Evolutionary conservation across 371 early-diverging fungal genomes (phyloP).

Genomic region (Pancytospora epiphaga): DNA sequence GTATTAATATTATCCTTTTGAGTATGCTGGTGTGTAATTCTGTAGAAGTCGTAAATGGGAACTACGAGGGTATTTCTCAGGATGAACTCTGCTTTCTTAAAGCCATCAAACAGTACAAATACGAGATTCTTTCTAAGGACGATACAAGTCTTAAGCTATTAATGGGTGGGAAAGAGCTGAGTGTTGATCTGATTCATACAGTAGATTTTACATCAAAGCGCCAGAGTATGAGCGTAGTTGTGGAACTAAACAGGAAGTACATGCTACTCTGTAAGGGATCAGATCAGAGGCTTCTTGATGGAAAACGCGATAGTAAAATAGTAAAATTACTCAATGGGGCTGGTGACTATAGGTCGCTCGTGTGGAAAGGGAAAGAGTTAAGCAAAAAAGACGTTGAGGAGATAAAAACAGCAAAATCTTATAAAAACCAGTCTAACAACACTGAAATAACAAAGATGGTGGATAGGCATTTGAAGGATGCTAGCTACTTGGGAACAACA

Average conservation of each 20-base stretch:
- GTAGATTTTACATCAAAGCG: slow-evolving; percentile 56
- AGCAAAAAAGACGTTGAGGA: slow-evolving; percentile 66
- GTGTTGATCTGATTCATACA: slow-evolving; percentile 13
- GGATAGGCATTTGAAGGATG: slow-evolving; percentile 37
- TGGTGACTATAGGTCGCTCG: slow-evolving; percentile 75
- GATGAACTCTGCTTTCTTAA: slow-evolving; percentile 59
- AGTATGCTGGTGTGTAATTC: slow-evolving; percentile 55
- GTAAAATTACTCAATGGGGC: slow-evolving; percentile 63
- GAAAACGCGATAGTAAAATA: not conserved
- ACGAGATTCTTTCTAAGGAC: slow-evolving; percentile 15
- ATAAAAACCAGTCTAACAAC: slow-evolving; percentile 50
- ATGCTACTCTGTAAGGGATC: slow-evolving; percentile 75
- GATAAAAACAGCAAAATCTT: slow-evolving; percentile 62
- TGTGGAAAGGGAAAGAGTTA: slow-evolving; percentile 68
- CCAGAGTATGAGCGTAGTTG: slow-evolving; percentile 57
- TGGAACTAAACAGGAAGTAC: slow-evolving; percentile 18
- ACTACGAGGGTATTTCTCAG: slow-evolving; percentile 57
- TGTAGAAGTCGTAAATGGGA: slow-evolving; percentile 53
- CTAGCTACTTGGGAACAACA: slow-evolving; percentile 69
- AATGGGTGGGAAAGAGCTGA: slow-evolving; percentile 21
- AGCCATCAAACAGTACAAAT: slow-evolving; percentile 24
- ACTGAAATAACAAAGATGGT: slow-evolving; percentile 59
- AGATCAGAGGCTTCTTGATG: slow-evolving; percentile 62
- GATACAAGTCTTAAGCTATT: slow-evolving; percentile 16
- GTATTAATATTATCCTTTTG: slow-evolving; percentile 35